These are phyloP conservation scores for Funneliformis geosporum DNA, from an alignment of 192 early-diverging fungal species.

Conservation along the genomic window DNA sequence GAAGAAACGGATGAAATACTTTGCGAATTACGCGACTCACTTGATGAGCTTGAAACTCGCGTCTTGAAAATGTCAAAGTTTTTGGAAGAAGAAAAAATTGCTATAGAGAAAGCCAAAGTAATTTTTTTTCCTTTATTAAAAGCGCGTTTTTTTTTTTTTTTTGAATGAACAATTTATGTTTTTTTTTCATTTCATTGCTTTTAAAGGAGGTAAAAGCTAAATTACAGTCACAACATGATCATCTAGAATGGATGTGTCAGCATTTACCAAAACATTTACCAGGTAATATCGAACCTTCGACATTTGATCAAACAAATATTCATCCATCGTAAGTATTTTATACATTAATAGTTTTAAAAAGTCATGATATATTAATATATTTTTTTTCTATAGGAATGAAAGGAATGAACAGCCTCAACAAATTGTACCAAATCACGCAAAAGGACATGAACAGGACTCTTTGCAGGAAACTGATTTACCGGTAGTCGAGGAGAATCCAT, in stretches of 20 bases:
- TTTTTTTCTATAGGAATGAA: background rate
- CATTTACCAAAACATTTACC: slow-evolving; percentile 30
- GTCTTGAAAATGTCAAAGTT: slow-evolving; percentile 21
- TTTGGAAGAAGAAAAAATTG: slow-evolving; percentile 18
- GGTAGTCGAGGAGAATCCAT: background rate
- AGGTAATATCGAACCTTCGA: background rate
- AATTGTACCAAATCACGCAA: no score
- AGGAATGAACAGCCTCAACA: no score
- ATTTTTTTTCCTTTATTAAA: background rate
- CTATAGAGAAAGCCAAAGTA: slow-evolving; percentile 13
- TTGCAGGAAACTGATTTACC: background rate
- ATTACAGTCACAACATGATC: slow-evolving; percentile 14
- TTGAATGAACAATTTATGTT: background rate
- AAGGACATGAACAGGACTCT: background rate
- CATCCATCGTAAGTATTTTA: background rate
- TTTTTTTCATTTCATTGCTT: background rate
- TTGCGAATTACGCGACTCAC: background rate
- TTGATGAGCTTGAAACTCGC: slow-evolving; percentile 20
- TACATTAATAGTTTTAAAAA: background rate
- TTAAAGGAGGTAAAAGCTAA: slow-evolving; percentile 20
- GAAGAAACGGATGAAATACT: background rate
- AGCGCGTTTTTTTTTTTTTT: background rate
- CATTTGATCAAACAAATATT: background rate
- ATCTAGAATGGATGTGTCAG: background rate
- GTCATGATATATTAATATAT: background rate